A percentile compares a stretch with the other conserved stretches of the same genome.
Conservation (phyloP, 2,329 filamentous ascomycete genomes). For the Microthyrium microscopicum region DNA sequence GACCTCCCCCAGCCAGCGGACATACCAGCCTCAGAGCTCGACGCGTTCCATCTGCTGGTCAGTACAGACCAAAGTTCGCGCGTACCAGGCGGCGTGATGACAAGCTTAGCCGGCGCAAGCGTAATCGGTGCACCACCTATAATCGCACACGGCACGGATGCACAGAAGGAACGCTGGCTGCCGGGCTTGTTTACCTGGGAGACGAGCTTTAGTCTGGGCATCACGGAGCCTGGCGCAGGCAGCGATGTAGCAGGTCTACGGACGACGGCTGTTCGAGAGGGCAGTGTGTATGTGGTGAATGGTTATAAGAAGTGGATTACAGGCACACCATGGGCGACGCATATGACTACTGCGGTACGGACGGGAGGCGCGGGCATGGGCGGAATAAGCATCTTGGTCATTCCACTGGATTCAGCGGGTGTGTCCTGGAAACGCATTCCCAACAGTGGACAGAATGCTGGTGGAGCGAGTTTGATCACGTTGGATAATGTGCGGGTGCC, state of each 20-base stretch:
- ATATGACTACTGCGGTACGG: slow-evolving; percentile 45
- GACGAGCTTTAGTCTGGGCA: slow-evolving; percentile 45
- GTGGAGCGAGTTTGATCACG: slow-evolving; percentile 40
- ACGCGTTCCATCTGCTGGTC: slow-evolving; percentile 29
- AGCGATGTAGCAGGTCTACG: slow-evolving; percentile 45
- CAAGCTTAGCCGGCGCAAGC: slow-evolving; percentile 41
- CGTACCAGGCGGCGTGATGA: slow-evolving; percentile 40
- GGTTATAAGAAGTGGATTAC: slow-evolving; percentile 56
- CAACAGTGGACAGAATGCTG: slow-evolving; percentile 51
- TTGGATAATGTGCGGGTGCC: slow-evolving; percentile 41
- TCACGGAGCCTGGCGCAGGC: slow-evolving; percentile 44
- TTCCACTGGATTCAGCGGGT: slow-evolving; percentile 34
- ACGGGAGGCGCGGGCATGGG: slow-evolving; percentile 36
- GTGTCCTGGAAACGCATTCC: slow-evolving; percentile 37
- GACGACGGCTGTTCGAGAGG: slow-evolving; percentile 55
- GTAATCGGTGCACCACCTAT: slow-evolving; percentile 48
- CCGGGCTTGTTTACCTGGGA: slow-evolving; percentile 41
- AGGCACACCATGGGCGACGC: slow-evolving; percentile 41
- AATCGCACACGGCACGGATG: slow-evolving; percentile 42
- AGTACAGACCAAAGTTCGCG: slow-evolving; percentile 38
- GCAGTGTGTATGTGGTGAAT: slow-evolving; percentile 53
- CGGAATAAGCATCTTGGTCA: slow-evolving; percentile 42
- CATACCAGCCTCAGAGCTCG: slow-evolving; percentile 20
- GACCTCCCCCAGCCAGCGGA: slow-evolving; percentile 21
- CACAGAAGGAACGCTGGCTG: slow-evolving; percentile 42